Evolutionary conservation across 768 basidiomycete genomes (phyloP), one percentile per base, ranked within the genome.

Genomic region (Cyclocybe cylindracea): DNA sequence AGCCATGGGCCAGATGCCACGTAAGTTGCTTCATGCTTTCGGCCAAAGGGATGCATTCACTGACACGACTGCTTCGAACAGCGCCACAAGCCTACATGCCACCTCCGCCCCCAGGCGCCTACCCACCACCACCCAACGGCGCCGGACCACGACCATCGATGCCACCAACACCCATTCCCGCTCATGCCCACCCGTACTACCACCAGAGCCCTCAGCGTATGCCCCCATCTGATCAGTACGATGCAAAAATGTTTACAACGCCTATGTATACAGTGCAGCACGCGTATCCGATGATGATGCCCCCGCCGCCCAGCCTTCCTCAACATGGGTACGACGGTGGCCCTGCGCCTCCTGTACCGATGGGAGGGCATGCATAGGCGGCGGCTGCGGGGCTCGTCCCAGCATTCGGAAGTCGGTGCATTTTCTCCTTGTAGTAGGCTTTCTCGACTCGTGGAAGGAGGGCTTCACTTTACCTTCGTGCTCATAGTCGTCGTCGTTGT

Each of bases 231-330:
- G 44, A 51, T 53, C 50, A 48, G 43, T 61, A 44, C 45, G 58
- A 49, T 67, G 57, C 46, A 44, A 60, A 64, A 57, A 63, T 68
- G 58, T 61, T 73, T 57, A 72, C 16, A 60, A 71, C 56, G 70
- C 24, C 62, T 40, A 58, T 55, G 51, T 50, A 58, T 63, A 56
- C 70, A 94, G 91, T 93, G 66, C 85, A 86, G 69, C 91, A 92
- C 61, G 89, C 91, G 33, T 94, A 93, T 67, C 86, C 81, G n/a
- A 89, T 91, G 87, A 93, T 93, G 89, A 91, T 91, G 87, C 87
- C 85, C 48, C 86, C 86, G 6, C 84, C 86, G 44, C 66, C 64
- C 8, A 62, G 60, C 46, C 80, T 76, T 51, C 81, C 80, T 37
- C 86, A 85, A 55, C 90, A 91, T 64, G 80, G 79, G 33, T 92